Evolutionary conservation across 192 early-diverging fungal genomes (phyloP).

Genomic region (Backusella liffmaniae): DNA sequence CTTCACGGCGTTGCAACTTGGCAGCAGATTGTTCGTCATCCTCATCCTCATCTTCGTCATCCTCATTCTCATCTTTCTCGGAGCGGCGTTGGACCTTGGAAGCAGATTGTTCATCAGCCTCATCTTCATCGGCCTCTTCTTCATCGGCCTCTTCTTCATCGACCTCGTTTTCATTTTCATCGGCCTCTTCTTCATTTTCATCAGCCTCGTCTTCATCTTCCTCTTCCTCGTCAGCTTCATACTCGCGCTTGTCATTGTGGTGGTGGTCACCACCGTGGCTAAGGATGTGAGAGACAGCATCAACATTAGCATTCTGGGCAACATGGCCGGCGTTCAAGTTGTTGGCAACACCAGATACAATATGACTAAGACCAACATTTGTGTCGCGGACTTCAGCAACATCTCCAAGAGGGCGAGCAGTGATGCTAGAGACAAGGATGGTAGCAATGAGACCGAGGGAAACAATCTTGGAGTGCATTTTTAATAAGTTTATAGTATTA

Average conservation of each 20-base stretch:
- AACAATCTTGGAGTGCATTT: background rate
- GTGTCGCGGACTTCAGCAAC: background rate
- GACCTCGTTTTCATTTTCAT: background rate
- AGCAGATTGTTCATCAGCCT: background rate
- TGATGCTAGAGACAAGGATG: background rate
- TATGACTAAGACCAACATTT: background rate
- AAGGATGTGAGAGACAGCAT: background rate
- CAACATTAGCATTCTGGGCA: background rate
- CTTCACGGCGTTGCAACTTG: background rate
- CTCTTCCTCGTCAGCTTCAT: background rate
- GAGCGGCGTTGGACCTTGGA: background rate
- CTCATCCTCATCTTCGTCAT: background rate
- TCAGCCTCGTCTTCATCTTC: background rate
- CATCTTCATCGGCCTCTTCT: background rate
- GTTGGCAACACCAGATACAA: background rate
- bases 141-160: background rate
- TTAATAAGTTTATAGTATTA: background rate
- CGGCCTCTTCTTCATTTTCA: background rate
- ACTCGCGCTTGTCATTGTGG: background rate
- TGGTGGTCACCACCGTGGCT: background rate
- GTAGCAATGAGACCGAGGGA: background rate
- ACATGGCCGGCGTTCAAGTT: background rate
- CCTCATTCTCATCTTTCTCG: background rate
- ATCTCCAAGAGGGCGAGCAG: background rate
- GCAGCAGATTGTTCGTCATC: background rate